These are phyloP conservation scores for Cladosporium colombiae DNA, from an alignment of 2,329 filamentous ascomycete species.

Conservation along the genomic window DNA sequence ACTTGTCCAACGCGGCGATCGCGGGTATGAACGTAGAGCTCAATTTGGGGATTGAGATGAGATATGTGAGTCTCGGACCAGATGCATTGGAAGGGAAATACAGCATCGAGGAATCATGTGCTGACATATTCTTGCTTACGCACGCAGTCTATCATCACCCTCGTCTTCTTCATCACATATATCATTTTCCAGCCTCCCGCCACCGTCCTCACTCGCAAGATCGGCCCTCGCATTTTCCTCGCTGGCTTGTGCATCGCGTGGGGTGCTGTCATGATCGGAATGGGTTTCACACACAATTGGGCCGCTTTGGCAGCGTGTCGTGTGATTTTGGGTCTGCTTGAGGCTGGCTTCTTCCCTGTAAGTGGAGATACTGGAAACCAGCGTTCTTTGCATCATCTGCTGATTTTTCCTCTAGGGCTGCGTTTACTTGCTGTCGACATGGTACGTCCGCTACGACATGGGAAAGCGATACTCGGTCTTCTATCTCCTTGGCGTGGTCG, in stretches of 20 bases:
- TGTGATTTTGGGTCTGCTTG: conserved; percentile 63
- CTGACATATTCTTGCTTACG: not conserved
- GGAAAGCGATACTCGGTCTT: conserved; percentile 42
- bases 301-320: conserved; percentile 56
- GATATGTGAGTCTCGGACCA: conserved; percentile 9
- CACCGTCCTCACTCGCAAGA: conserved; percentile 65
- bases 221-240: conserved; percentile 52
- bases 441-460: conserved; percentile 27
- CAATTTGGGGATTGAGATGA: conserved; percentile 18
- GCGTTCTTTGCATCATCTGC: not conserved
- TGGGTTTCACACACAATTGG: conserved; percentile 62
- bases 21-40: conserved; percentile 57
- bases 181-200: conserved; percentile 71
- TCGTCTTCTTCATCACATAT: conserved; percentile 75
- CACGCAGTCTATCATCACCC: conserved; percentile 51
- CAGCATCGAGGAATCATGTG: too few relatives aligned
- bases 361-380: conserved; percentile 40
- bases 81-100: too few relatives aligned
- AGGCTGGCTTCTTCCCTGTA: conserved; percentile 56
- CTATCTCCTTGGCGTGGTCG: conserved; percentile 52
- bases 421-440: conserved; percentile 72
- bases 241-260: conserved; percentile 52
- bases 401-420: conserved; percentile 42
- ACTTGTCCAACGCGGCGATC: conserved; percentile 71
- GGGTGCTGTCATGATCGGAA: conserved; percentile 63